phyloP scores from a whole-genome alignment of 73 alveolate species.

The Blepharisma japonicum region DNA sequence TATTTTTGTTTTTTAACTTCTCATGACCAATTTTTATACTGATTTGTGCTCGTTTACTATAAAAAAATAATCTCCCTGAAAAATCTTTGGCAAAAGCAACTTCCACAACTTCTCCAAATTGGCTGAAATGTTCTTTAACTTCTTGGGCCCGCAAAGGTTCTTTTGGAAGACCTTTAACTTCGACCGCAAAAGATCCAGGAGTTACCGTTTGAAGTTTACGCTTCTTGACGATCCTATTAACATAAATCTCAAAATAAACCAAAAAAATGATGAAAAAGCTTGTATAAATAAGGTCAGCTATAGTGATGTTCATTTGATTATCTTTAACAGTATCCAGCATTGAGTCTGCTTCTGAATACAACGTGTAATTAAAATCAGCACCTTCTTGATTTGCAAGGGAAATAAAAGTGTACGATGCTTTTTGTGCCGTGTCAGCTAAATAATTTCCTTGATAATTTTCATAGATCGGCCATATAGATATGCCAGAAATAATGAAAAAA shows the following conservation, averaged over 20 bases:
- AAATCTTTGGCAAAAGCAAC: conserved; percentile 43
- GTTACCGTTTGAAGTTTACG: neutral
- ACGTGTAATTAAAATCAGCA: neutral
- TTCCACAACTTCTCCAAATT: conserved; percentile 41
- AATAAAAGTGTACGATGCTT: neutral
- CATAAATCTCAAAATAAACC: neutral
- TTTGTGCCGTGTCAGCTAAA: neutral
- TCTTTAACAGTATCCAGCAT: conserved; percentile 10
- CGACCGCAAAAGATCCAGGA: conserved; percentile 28
- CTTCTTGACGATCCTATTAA: neutral
- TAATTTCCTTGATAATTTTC: conserved; percentile 33
- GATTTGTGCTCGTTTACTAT: conserved; percentile 43
- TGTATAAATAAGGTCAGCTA: neutral
- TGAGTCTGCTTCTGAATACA: neutral
- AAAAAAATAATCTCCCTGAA: conserved; percentile 26
- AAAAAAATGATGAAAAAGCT: neutral
- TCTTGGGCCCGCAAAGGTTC: neutral
- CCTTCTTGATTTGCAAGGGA: conserved; percentile 28
- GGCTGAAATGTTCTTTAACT: conserved; percentile 34
- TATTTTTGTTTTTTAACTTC: conserved; percentile 1
- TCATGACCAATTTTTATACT: conserved; percentile 34
- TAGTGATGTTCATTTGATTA: neutral
- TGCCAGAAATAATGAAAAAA: conserved; percentile 34
- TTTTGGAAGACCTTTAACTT: conserved; percentile 31
- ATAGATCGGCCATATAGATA: conserved; percentile 33